Percentiles rank a stretch among this genome's conserved stretches.
Conservation (phyloP, 495 filamentous ascomycete species). For the Copromyces sp. region DNA sequence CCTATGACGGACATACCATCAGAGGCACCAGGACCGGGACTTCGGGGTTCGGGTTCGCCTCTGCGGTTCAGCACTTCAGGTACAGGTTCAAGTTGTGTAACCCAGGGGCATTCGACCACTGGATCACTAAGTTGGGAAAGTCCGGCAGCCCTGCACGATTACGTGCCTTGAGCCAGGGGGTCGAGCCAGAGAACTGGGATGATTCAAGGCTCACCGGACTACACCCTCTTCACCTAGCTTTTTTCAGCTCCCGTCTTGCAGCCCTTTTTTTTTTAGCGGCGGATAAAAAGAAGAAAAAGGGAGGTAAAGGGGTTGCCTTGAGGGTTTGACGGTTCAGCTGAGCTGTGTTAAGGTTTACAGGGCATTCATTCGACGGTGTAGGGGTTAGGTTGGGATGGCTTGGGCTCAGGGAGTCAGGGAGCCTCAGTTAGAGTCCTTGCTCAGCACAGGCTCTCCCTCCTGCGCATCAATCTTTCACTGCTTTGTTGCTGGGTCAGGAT, state of each 20-base stretch:
- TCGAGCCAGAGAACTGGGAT: too few relatives aligned
- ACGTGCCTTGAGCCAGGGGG: too few relatives aligned
- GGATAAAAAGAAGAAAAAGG: not conserved
- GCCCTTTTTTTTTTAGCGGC: not conserved
- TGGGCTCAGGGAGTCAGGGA: not conserved
- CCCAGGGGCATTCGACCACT: not conserved
- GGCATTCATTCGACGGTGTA: not conserved
- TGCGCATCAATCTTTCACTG: too few relatives aligned
- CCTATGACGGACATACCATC: not conserved
- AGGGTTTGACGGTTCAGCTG: not conserved
- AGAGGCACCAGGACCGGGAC: not conserved
- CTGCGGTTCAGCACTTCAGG: not conserved
- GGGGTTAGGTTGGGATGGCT: not conserved
- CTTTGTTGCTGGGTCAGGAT: too few relatives aligned
- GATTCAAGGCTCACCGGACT: too few relatives aligned
- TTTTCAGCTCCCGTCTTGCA: not conserved
- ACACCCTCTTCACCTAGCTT: not conserved
- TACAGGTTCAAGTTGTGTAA: not conserved
- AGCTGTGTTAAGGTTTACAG: not conserved
- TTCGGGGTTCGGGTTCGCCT: not conserved
- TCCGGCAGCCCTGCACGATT: not conserved
- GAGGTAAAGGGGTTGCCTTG: not conserved
- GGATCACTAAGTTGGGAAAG: not conserved
- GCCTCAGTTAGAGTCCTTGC: not conserved
- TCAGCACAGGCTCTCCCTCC: not conserved